These are phyloP conservation scores for Simplicillium aogashimaense DNA, from an alignment of 2,329 filamentous ascomycete species.

Conservation along the genomic window DNA sequence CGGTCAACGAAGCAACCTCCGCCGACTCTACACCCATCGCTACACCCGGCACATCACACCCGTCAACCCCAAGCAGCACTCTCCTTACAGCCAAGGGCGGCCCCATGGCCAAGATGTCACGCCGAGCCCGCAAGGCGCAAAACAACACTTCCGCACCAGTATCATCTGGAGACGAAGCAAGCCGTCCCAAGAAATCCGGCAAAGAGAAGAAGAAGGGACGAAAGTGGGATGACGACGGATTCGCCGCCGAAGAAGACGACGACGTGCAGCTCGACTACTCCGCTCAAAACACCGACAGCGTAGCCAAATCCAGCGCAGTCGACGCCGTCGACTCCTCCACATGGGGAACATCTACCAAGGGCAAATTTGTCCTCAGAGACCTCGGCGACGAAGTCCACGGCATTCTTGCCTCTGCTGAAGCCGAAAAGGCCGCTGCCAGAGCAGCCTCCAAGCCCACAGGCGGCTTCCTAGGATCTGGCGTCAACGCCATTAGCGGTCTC, in stretches of 20 bases:
- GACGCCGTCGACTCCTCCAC: slow-evolving; percentile 68
- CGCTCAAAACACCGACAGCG: slow-evolving; percentile 40
- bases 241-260: slow-evolving; percentile 68
- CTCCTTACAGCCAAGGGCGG: slow-evolving; percentile 61
- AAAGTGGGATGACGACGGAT: slow-evolving; percentile 85
- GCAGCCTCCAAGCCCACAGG: slow-evolving; percentile 37
- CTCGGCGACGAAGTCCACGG: slow-evolving; percentile 87
- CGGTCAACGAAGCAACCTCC: slow-evolving; percentile 34
- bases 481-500: slow-evolving; percentile 76
- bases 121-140: slow-evolving; percentile 62
- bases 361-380: slow-evolving; percentile 89
- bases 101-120: slow-evolving; percentile 66
- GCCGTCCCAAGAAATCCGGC: slow-evolving; percentile 39
- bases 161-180: slow-evolving; percentile 77
- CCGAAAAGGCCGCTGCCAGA: slow-evolving; percentile 40
- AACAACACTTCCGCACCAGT: slow-evolving; percentile 56
- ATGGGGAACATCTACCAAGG: slow-evolving; percentile 81
- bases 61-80: slow-evolving; percentile 63
- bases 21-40: slow-evolving; percentile 59
- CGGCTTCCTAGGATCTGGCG: slow-evolving; percentile 67
- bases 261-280: slow-evolving; percentile 84
- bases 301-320: slow-evolving; percentile 46
- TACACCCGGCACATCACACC: slow-evolving; percentile 69
- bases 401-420: slow-evolving; percentile 74
- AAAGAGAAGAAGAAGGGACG: slow-evolving; percentile 79